A percentile compares a stretch with the other conserved stretches of the same genome.
These are phyloP conservation scores for Aethionema arabicum DNA, from an alignment of 345 rosid species.

Conservation along the genomic window DNA sequence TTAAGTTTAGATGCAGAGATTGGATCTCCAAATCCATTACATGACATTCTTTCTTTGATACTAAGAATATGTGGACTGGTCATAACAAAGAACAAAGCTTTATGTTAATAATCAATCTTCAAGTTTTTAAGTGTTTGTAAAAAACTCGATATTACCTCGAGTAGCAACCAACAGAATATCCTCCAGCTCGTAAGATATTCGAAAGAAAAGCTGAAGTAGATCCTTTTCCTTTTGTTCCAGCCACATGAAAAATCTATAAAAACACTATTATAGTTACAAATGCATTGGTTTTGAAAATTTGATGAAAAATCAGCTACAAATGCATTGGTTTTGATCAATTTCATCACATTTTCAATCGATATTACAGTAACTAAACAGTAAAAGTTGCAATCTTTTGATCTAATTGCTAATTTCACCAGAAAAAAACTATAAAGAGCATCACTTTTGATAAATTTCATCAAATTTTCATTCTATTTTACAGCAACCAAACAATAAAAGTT, in stretches of 20 bases:
- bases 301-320: no score
- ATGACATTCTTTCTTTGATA: constrained; percentile 73
- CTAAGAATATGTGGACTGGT: constrained; percentile 79
- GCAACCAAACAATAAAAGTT: no score
- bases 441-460: no score
- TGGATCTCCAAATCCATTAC: constrained; percentile 57
- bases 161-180: constrained; percentile 78
- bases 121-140: background rate
- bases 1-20: constrained; percentile 58
- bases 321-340: no score
- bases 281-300: no score
- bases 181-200: constrained; percentile 68
- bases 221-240: constrained; percentile 97
- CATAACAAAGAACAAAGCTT: constrained; percentile 16
- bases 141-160: constrained; percentile 51
- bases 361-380: background rate
- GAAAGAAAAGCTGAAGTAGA: constrained; percentile 87
- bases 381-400: background rate
- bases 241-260: constrained; percentile 69
- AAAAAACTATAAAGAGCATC: no score
- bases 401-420: no score
- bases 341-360: background rate
- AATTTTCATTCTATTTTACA: no score
- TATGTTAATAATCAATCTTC: constrained; percentile 11
- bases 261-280: background rate